phyloP scores from a whole-genome alignment of 352 stramenopile species.

The Pythium diclinum region DNA sequence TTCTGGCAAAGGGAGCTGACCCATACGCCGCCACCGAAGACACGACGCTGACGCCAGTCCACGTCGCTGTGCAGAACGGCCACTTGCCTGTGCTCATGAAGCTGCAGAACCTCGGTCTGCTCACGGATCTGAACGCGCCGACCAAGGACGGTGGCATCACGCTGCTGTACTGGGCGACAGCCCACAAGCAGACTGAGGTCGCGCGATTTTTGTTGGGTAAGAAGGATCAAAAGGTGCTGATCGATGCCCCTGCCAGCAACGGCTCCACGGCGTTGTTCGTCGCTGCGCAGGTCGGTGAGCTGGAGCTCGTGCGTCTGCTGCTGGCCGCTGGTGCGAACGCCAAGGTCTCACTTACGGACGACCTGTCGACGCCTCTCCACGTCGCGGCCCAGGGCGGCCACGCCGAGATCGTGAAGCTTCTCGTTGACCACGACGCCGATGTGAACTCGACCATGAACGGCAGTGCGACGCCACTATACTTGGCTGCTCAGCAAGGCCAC shows the following conservation, averaged over 20 bases:
- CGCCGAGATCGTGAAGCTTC: conserved; percentile 22
- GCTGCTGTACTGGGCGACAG: conserved; percentile 30
- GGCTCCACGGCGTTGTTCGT: conserved; percentile 41
- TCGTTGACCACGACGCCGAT: conserved; percentile 26
- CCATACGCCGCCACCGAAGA: conserved; percentile 23
- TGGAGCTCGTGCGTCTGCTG: conserved; percentile 57
- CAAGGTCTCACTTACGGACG: conserved; percentile 29
- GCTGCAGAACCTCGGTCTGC: conserved; percentile 24
- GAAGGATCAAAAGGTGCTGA: conserved; percentile 7
- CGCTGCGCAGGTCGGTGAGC: conserved; percentile 58
- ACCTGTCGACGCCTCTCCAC: conserved; percentile 26
- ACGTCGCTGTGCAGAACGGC: conserved; percentile 27
- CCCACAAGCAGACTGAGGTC: conserved; percentile 30
- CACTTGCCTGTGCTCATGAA: conserved; percentile 28
- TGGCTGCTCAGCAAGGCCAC: conserved; percentile 29
- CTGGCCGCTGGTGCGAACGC: conserved; percentile 54
- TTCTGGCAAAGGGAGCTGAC: conserved; percentile 59
- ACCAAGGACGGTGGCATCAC: conserved; percentile 26
- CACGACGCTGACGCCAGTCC: conserved; percentile 27
- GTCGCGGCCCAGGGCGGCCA: conserved; percentile 22
- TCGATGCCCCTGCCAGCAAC: conserved; percentile 26
- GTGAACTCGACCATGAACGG: conserved; percentile 27
- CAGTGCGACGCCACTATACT: conserved; percentile 42
- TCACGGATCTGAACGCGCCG: conserved; percentile 24
- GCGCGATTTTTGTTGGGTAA: conserved; percentile 25